Evolutionary conservation across 148 eudicot genomes (phyloP), one percentile per base, ranked within the genome.

Genomic region (Arctostaphylos glauca): DNA sequence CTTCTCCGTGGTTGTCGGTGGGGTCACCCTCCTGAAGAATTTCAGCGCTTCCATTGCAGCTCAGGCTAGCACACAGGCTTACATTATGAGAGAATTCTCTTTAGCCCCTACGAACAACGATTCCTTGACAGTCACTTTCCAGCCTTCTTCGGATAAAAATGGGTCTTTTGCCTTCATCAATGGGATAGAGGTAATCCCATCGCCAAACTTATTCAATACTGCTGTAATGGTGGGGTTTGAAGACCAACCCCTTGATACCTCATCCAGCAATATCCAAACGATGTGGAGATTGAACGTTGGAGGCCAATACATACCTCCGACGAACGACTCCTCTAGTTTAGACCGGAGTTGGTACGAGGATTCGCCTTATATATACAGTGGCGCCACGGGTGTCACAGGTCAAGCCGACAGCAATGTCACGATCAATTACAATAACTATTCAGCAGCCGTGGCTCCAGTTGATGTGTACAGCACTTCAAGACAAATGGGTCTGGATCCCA

Each of bases 301-400:
- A 0, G 99, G 99, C 16, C 90, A 88, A 19, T 96, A 82, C 19
- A 87, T 96, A 62, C 75, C 92, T 0, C 92, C 99, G 3, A 76
- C 80, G 0, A 93, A 96, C 73, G 99, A 96, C 80, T 88, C 97
- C 0, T 86, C 67, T 4, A 94, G 94, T 3, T 84, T 96, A 38
- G 84, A 84, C 25, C 81, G 99, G 14, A 91, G 92, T 25, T 96
- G 99, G 99, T 96, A 94, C 31, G 99, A 94, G 18, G 99, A 96
- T 76, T 88, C 97, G 0, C 94, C 98, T 10, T 96, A 93, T 53
- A 55, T 93, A 0, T 89, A 56, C 31, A 91, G 94, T 0, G 92
- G 88, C 0, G 87, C 86, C 0, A 52, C 49, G 0, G 98, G 98
- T 5, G 83, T 94, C 23, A 90, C 98, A 0, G 58, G 78, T 6